phyloP scores from a whole-genome alignment of 331 rosid genomes.

The Rhamnella rubrinervis region DNA sequence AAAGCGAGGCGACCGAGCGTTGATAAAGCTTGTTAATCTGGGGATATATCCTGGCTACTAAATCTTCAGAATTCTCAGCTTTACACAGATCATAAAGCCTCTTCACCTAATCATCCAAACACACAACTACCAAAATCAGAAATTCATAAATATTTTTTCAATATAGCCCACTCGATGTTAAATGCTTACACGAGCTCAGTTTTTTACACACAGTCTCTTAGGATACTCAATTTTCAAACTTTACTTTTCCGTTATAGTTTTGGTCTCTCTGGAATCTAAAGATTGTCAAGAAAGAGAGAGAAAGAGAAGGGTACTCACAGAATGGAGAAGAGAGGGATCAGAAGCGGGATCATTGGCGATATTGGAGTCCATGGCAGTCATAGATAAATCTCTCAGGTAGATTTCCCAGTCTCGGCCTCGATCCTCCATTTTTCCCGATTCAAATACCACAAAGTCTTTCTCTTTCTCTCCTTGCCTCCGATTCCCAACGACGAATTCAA shows the following conservation, averaged over 20 bases:
- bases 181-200: neutral
- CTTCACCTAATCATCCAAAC: slow-evolving; percentile 50
- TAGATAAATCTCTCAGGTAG: slow-evolving; percentile 65
- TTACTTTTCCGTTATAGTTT: neutral
- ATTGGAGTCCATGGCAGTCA: slow-evolving; percentile 71
- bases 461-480: neutral
- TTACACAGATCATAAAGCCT: slow-evolving; percentile 70
- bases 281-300: neutral
- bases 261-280: slow-evolving; percentile 10
- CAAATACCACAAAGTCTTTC: neutral
- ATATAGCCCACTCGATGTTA: no score
- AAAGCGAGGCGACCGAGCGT: slow-evolving; percentile 73
- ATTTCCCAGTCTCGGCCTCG: slow-evolving; percentile 68
- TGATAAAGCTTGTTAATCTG: slow-evolving; percentile 81
- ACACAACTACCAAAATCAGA: neutral
- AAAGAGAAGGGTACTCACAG: slow-evolving; percentile 41
- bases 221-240: neutral
- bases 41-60: slow-evolving; percentile 83
- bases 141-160: neutral
- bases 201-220: neutral
- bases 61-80: slow-evolving; percentile 72
- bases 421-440: slow-evolving; percentile 35
- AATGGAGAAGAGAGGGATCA: slow-evolving; percentile 71
- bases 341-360: slow-evolving; percentile 83
- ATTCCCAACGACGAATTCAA: neutral